These are phyloP conservation scores for Candida boleticola DNA, from an alignment of 805 yeast species.

Conservation along the genomic window DNA sequence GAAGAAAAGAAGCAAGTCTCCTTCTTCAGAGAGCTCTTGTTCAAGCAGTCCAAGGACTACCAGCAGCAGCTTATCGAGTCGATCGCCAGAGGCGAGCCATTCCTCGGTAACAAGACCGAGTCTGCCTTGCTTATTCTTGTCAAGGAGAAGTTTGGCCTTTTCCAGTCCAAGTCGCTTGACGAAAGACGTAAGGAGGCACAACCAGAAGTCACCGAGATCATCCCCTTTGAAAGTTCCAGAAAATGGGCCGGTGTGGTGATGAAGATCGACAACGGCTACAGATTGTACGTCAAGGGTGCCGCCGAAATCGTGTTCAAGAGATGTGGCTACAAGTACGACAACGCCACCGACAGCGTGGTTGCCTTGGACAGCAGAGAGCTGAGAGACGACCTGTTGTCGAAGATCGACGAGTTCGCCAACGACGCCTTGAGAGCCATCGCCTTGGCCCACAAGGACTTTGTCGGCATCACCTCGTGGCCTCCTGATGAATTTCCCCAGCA, in stretches of 20 bases:
- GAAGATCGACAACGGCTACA: constrained; percentile 45
- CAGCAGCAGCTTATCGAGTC: constrained; percentile 9
- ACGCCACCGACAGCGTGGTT: constrained; percentile 26
- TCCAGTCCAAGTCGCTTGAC: constrained; percentile 44
- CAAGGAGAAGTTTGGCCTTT: constrained; percentile 49
- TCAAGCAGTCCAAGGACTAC: constrained; percentile 9
- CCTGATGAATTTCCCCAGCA: constrained; percentile 46
- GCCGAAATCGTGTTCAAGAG: constrained; percentile 77
- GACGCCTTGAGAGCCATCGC: constrained; percentile 86
- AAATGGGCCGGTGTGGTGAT: constrained; percentile 90
- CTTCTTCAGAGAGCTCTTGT: constrained; percentile 25
- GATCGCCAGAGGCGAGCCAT: constrained; percentile 49
- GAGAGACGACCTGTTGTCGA: constrained; percentile 30
- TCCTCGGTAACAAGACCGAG: constrained; percentile 92
- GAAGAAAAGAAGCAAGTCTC: constrained; percentile 29
- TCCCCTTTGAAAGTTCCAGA: constrained; percentile 89
- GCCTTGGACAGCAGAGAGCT: constrained; percentile 26
- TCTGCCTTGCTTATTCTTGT: constrained; percentile 79
- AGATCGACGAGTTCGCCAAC: constrained; percentile 57
- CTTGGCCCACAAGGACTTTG: constrained; percentile 76
- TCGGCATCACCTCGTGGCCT: constrained; percentile 57
- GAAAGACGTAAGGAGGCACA: constrained; percentile 23
- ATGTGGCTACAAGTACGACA: constrained; percentile 45
- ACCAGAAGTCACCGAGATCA: constrained; percentile 54
- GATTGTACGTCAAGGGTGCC: constrained; percentile 87